These are phyloP conservation scores for Euphorbia schlechtendalii DNA, from an alignment of 441 rosid genomes.

Conservation along the genomic window DNA sequence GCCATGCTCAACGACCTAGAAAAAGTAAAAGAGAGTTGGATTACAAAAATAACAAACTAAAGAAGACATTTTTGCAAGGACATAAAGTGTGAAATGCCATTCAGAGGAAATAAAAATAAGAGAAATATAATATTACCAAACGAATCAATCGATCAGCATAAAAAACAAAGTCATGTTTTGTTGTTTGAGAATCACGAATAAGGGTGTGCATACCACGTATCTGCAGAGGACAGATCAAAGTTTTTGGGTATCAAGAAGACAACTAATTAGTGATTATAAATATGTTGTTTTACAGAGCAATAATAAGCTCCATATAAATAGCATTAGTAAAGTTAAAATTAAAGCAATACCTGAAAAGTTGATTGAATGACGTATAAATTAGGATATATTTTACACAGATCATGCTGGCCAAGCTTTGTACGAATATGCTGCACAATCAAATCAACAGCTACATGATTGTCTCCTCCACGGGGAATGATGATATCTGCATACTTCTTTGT, in stretches of 20 bases:
- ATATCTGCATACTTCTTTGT: slow-evolving; percentile 96
- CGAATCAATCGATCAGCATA: slow-evolving; percentile 95
- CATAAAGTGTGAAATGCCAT: slow-evolving; percentile 11
- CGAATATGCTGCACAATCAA: slow-evolving; percentile 93
- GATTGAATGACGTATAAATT: slow-evolving; percentile 78
- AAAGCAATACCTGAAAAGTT: slow-evolving; percentile 72
- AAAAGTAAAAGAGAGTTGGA: slow-evolving; percentile 10
- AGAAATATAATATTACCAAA: slow-evolving; percentile 54
- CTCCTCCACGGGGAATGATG: slow-evolving; percentile 94
- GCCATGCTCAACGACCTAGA: slow-evolving; percentile 92
- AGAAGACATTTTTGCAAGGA: slow-evolving; percentile 1
- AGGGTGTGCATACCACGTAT: slow-evolving; percentile 98
- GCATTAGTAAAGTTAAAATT: neutral
- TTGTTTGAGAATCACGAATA: slow-evolving; percentile 79
- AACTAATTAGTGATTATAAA: too few species aligned
- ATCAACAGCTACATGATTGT: slow-evolving; percentile 95
- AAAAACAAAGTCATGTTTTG: slow-evolving; percentile 93
- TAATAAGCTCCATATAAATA: neutral
- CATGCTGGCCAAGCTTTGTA: slow-evolving; percentile 94
- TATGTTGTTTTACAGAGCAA: too few species aligned
- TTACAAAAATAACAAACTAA: slow-evolving; percentile 1
- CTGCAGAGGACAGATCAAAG: slow-evolving; percentile 27
- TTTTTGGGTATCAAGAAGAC: slow-evolving; percentile 6
- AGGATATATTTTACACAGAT: slow-evolving; percentile 90
- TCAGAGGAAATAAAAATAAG: neutral